A percentile compares a stretch with the other conserved stretches of the same genome.
Evolutionary conservation across 164 flowering plant genomes (phyloP).

Genomic region (Annona squamosa): DNA sequence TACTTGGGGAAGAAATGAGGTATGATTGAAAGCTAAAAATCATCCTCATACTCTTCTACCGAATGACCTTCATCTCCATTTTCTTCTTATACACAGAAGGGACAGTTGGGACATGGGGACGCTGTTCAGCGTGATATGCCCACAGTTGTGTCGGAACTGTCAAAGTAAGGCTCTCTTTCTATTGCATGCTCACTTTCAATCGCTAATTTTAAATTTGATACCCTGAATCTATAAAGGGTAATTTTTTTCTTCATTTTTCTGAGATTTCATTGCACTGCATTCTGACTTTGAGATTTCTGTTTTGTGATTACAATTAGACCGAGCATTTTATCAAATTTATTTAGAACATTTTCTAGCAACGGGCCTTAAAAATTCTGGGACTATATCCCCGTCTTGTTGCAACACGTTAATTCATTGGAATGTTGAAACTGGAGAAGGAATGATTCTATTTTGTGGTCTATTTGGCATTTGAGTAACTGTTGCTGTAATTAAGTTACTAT

Average conservation of each 20-base stretch:
- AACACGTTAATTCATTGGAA: neutral
- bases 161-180: constrained; percentile 44
- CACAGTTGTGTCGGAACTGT: constrained; percentile 74
- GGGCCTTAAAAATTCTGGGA: too few relatives aligned
- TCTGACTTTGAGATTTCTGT: too few relatives aligned
- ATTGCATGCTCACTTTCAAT: neutral
- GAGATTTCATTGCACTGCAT: too few relatives aligned
- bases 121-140: constrained; percentile 78
- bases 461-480: neutral
- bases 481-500: neutral
- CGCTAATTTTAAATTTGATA: neutral
- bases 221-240: neutral
- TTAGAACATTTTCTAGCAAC: too few relatives aligned
- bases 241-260: too few relatives aligned
- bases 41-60: neutral
- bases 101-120: constrained; percentile 98
- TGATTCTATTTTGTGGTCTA: neutral
- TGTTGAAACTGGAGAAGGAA: neutral
- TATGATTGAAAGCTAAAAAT: constrained; percentile 10
- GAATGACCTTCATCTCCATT: neutral
- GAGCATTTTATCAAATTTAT: too few relatives aligned
- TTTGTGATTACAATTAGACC: too few relatives aligned
- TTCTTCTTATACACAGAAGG: constrained; percentile 48
- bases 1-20: constrained; percentile 98
- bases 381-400: neutral